Base-by-base conservation (phyloP, 192 early-diverging fungal genomes). In the Umbelopsis sp. region DNA sequence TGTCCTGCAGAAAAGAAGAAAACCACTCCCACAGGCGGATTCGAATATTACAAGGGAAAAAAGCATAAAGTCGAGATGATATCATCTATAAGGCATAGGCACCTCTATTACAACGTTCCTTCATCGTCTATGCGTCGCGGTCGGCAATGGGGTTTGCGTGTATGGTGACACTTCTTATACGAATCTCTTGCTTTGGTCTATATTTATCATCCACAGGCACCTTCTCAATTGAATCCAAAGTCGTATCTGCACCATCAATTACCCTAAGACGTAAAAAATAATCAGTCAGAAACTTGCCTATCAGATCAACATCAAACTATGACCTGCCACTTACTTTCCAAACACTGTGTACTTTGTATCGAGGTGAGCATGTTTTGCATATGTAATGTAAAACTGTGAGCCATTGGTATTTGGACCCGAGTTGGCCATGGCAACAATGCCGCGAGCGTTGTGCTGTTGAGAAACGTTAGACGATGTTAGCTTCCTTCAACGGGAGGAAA, bases 91-190 rank as follows among this genome's bases (percentile, higher is more conserved):
- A 9, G 37, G 10, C 37, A 41, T 41, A 10, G 37, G 5, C 37
- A 41, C 6, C 5, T 41, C 2, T 41, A 0, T 41, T 10, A 41
- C 5, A 41, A 41, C 37, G 5, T 10, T 6, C 37, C 37, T 51
- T 51, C 8, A 11, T 18, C 10, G 30, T 27, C 37, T 68, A 73
- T 9, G 37, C 30, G 8, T 49, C 67, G 12, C 75, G 75, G 12
- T 97, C 93, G 10, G 96, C 95, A 20, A 97, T 79, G 12, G 97
- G 97, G 78, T 99, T 99, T 5, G 97, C 95, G 80, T 98, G 95
- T 27, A 99, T 92, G 0, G 91, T 96, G 11, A 95, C 87, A 0
- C 80, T 81, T 67, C 77, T 75, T 21, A 99, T 90, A 69, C 86
- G 82, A 13, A 97, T 85, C 0, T 92, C 90, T 61, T 95, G 88